Base-by-base conservation (phyloP, 441 rosid species). In the Iberis amara region DNA sequence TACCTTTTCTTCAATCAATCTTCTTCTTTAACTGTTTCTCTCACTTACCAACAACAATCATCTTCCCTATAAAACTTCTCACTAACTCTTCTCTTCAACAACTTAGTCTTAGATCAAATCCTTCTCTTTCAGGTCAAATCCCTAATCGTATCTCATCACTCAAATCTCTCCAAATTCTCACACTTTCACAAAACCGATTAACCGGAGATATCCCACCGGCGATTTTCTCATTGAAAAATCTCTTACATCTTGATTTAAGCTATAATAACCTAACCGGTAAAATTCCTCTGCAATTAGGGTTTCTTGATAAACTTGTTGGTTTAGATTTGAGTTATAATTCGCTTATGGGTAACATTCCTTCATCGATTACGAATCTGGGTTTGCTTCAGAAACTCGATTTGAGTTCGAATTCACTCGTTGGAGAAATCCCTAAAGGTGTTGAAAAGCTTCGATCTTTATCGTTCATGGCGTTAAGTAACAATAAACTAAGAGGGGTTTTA, bases 321-420 rank as follows among this genome's bases (percentile, higher is more conserved):
- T 80, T 89, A 51, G 97, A 86, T 64, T 68, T 89, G 45, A 86
- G 97, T 82, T 86, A 86, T 43, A 89, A 89, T 55, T 69, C 74
- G 0, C 47, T 89, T 2, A 39, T 59, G 2, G 95, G 95, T 6
- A 4, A 47, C 0, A 80, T 89, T 47, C 95, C 97, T 11, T 14
- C 7, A 4, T 52, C 86, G 39, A 77, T 86, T 51, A 78, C 90
- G 15, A 75, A 79, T 39, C 72, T 89, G 63, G 75, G 72, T 54
- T 37, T 54, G 74, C 94, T 89, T 67, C 97, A 84, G 58, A 89
- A 89, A 62, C 95, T 89, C 32, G 95, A 89, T 60, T 56, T 89
- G 59, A 89, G 97, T 72, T 89, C 97, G 2, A 89, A 89, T 55
- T 66, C 67, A 4, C 80, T 89, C 6, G 4, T 24, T 0, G 97